Conservation (phyloP, 805 yeast genomes). For the Ogataea philodendri region DNA sequence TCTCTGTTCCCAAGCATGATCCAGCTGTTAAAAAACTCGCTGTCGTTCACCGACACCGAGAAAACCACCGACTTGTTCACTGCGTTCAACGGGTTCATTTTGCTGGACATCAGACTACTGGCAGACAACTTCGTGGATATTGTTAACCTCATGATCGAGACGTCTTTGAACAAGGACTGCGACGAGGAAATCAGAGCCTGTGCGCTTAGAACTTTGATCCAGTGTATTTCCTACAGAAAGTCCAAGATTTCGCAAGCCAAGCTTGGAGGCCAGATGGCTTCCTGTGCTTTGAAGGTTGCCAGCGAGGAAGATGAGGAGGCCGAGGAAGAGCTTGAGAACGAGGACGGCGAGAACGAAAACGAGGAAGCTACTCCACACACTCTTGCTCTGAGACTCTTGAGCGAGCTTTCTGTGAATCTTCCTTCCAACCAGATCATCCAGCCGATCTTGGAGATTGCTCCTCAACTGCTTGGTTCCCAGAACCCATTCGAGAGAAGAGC, state of each 20-base stretch:
- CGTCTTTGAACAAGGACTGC: slow-evolving; percentile 60
- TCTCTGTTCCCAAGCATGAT: slow-evolving; percentile 76
- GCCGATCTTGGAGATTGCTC: slow-evolving; percentile 69
- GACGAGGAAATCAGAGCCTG: slow-evolving; percentile 82
- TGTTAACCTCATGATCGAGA: slow-evolving; percentile 70
- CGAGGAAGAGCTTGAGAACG: slow-evolving; percentile 69
- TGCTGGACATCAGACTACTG: slow-evolving; percentile 72
- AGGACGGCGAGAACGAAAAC: slow-evolving; percentile 88
- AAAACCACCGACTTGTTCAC: slow-evolving; percentile 75
- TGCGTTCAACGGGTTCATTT: slow-evolving; percentile 75
- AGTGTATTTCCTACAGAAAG: slow-evolving; percentile 77
- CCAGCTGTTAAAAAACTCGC: slow-evolving; percentile 71
- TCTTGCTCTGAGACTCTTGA: slow-evolving; percentile 76
- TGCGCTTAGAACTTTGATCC: slow-evolving; percentile 79
- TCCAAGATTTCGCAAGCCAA: slow-evolving; percentile 75
- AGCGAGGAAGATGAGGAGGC: slow-evolving; percentile 79
- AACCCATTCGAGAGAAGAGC: slow-evolving; percentile 83
- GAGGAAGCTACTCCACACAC: slow-evolving; percentile 82
- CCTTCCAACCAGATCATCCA: slow-evolving; percentile 91
- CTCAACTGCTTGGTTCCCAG: slow-evolving; percentile 55
- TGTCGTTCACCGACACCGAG: slow-evolving; percentile 68
- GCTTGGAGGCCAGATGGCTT: slow-evolving; percentile 77
- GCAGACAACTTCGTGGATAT: slow-evolving; percentile 72
- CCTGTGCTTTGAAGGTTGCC: slow-evolving; percentile 71
- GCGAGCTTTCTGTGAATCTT: slow-evolving; percentile 73